These are phyloP conservation scores for Cladophialophora chaetospira DNA, from an alignment of 2,329 filamentous ascomycete genomes.

Conservation along the genomic window DNA sequence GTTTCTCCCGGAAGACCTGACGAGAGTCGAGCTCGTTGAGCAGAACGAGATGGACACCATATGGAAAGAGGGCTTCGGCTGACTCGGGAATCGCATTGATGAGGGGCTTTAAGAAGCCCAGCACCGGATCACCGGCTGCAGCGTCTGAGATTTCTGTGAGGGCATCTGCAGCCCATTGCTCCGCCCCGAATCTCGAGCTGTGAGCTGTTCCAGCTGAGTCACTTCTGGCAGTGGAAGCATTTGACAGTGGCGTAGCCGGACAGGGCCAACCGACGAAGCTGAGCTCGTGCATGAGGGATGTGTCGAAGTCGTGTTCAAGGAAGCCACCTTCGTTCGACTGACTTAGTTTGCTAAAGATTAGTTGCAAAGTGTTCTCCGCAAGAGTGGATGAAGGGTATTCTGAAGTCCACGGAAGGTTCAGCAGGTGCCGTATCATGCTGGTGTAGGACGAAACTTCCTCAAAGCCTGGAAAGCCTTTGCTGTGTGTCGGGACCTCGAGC, in stretches of 20 bases:
- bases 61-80: conserved; percentile 75
- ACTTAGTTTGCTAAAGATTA: conserved; percentile 43
- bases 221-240: not conserved
- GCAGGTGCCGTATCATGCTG: conserved; percentile 22
- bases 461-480: conserved; percentile 11
- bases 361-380: conserved; percentile 48
- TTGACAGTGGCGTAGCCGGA: conserved; percentile 35
- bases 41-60: conserved; percentile 80
- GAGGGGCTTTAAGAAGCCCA: conserved; percentile 68
- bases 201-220: not conserved
- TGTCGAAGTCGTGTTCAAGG: conserved; percentile 42
- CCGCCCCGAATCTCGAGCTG: not conserved
- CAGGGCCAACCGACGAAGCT: conserved; percentile 47
- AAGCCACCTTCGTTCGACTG: conserved; percentile 37
- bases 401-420: conserved; percentile 23
- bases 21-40: conserved; percentile 62
- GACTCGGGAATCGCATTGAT: conserved; percentile 68
- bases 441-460: conserved; percentile 24
- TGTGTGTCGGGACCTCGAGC: not conserved
- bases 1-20: conserved; percentile 64
- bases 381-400: conserved; percentile 29
- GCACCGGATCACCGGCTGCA: conserved; percentile 64
- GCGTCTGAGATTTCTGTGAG: conserved; percentile 63
- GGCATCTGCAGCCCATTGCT: conserved; percentile 64
- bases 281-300: conserved; percentile 43